Evolutionary conservation across 1,284 basidiomycete genomes (phyloP).

Genomic region (Sanguinoderma infundibulare): DNA sequence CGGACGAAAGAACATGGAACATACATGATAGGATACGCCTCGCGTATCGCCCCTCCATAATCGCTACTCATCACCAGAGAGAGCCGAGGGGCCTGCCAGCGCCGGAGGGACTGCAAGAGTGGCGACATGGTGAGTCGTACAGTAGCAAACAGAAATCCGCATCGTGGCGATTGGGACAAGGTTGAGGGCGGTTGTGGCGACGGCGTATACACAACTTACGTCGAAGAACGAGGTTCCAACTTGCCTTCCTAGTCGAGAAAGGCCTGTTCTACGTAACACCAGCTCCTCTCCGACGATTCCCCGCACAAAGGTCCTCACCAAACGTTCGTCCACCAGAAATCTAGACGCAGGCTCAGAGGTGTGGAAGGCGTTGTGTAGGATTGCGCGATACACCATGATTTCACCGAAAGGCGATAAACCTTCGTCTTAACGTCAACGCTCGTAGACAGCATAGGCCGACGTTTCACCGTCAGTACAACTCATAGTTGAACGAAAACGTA

Average conservation of each 20-base stretch:
- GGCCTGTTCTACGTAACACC: conserved; percentile 3
- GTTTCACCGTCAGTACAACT: conserved; percentile 13
- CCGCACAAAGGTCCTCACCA: conserved; percentile 10
- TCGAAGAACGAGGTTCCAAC: conserved; percentile 21
- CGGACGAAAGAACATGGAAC: not conserved
- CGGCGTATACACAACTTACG: not conserved
- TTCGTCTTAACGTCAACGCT: conserved; percentile 1
- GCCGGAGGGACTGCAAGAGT: conserved; percentile 18
- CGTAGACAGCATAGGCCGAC: conserved; percentile 18
- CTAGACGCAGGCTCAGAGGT: not conserved
- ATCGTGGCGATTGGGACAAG: conserved; percentile 6
- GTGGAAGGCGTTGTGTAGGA: not conserved
- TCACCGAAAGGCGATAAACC: conserved; percentile 15
- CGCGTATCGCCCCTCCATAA: not conserved
- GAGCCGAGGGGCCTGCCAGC: conserved; percentile 32
- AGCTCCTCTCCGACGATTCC: conserved; percentile 18
- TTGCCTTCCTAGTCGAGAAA: conserved; percentile 23
- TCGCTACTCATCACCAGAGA: not conserved
- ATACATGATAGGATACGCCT: not conserved
- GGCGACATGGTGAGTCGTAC: not conserved
- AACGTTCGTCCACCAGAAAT: not conserved
- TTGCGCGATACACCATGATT: conserved; percentile 13
- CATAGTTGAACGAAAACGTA: not conserved
- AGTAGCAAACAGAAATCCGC: not conserved
- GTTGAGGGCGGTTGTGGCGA: conserved; percentile 5